Evolutionary conservation across 2,329 filamentous ascomycete species (phyloP), one percentile per base, ranked within the genome.

Genomic region (Ascochyta clinopodiicola): DNA sequence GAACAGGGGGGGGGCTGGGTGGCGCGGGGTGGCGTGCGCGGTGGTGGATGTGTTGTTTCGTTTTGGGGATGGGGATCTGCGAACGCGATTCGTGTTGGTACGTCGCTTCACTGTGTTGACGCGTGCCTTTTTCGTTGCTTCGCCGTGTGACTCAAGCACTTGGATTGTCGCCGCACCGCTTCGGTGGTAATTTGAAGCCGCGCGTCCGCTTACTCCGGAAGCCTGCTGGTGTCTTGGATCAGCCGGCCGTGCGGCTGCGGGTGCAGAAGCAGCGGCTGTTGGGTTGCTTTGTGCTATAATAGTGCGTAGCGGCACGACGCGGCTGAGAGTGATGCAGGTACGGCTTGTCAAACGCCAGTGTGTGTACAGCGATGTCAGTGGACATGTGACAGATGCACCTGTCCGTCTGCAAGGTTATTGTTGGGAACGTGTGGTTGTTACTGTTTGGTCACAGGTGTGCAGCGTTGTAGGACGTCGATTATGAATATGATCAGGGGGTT

Each of bases 321-420:
- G 3, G 12, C 10, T 31, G 29, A 5, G 12, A 15, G 29, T 13
- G 2, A 36, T 38, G 13, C 51, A 37, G 44, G 44, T 47, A 21
- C 38, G 4, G 25, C 38, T 47, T 38, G 51, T 44, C 38, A 38
- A 21, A 43, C 38, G 44, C 43, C 44, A 38, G 38, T 19, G 25
- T 19, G 24, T 44, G n/a, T 27, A 34, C 19, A 38, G 22, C 6
- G 22, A 6, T 7, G 19, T 8, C 15, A n/a, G 4, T 21, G 42
- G 37, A 24, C 31, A 37, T 43, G 15, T 47, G 37, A 24, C 50
- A 47, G 22, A 37, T 21, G 31, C 17, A 17, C 21, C 6, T 38
- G 15, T 19, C 44, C 24, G 25, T 44, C 39, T 42, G 51, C 38
- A 43, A 38, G 50, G 32, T 31, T 5, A 0, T 8, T 46, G 31